Evolutionary conservation across 129 eudicot species (phyloP).

Genomic region (Calendula officinalis): DNA sequence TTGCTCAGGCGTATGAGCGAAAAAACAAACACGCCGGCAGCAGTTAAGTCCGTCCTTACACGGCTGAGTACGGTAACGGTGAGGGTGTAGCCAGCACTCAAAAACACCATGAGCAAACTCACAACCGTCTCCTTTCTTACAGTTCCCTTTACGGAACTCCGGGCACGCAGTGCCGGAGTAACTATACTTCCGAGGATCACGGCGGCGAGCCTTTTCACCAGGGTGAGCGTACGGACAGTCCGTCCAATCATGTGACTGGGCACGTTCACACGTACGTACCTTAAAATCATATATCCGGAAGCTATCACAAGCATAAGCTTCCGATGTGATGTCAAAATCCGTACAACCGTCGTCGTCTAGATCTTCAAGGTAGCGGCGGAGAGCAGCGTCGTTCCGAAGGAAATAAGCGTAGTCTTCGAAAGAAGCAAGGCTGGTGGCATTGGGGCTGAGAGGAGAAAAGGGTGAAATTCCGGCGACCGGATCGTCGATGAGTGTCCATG

Average conservation of each 20-base stretch:
- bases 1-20: slow-evolving; percentile 89
- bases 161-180: slow-evolving; percentile 89
- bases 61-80: slow-evolving; percentile 77
- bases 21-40: slow-evolving; percentile 67
- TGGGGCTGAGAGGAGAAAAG: slow-evolving; percentile 35
- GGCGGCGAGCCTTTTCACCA: slow-evolving; percentile 81
- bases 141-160: slow-evolving; percentile 69
- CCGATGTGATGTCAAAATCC: slow-evolving; percentile 37
- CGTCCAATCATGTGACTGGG: slow-evolving; percentile 82
- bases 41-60: slow-evolving; percentile 75
- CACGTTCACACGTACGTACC: slow-evolving; percentile 64
- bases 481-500: slow-evolving; percentile 44
- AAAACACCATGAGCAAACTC: slow-evolving; percentile 83
- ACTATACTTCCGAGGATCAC: slow-evolving; percentile 60
- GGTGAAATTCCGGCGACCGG: slow-evolving; percentile 39
- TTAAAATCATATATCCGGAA: slow-evolving; percentile 82
- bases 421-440: slow-evolving; percentile 28
- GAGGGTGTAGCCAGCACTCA: slow-evolving; percentile 89
- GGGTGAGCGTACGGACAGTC: slow-evolving; percentile 93
- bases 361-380: slow-evolving; percentile 47
- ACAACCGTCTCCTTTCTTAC: slow-evolving; percentile 72
- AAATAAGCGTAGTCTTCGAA: slow-evolving; percentile 46
- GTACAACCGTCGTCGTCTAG: slow-evolving; percentile 21
- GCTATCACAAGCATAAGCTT: slow-evolving; percentile 52
- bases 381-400: slow-evolving; percentile 46